phyloP scores from a whole-genome alignment of 2,329 filamentous ascomycete species.

The Cladophialophora bantiana region DNA sequence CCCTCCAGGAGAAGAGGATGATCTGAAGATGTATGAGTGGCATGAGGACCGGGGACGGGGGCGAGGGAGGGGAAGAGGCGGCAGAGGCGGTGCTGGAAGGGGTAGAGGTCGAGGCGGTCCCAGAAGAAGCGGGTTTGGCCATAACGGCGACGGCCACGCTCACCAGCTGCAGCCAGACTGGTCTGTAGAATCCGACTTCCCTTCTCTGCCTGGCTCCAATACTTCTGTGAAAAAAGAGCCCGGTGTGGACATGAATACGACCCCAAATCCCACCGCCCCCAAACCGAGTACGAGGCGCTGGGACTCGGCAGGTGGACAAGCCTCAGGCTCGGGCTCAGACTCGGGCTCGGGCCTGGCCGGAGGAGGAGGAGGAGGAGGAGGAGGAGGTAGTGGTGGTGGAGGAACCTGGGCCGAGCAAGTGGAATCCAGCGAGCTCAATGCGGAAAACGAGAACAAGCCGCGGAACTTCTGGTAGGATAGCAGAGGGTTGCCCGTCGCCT shows the following conservation, averaged over 20 bases:
- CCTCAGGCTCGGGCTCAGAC: neutral
- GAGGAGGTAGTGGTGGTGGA: conserved; percentile 22
- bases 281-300: conserved; percentile 19
- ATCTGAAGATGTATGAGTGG: conserved; percentile 39
- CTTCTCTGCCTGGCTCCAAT: conserved; percentile 34
- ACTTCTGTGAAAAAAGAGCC: neutral
- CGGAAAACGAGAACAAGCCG: conserved; percentile 14
- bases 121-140: conserved; percentile 1
- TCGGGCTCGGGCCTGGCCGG: neutral
- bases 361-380: neutral
- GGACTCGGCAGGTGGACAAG: conserved; percentile 9
- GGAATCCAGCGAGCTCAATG: conserved; percentile 36
- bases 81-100: conserved; percentile 30
- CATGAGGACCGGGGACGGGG: conserved; percentile 34
- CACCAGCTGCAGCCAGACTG: conserved; percentile 29
- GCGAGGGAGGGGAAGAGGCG: conserved; percentile 31
- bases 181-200: conserved; percentile 38
- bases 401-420: conserved; percentile 43
- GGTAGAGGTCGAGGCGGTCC: conserved; percentile 19
- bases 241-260: conserved; percentile 13
- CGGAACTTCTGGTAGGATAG: conserved; percentile 2
- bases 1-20: conserved; percentile 30
- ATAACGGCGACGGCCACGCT: neutral
- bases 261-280: conserved; percentile 1
- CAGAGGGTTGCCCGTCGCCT: too few species aligned